Evolutionary conservation across 805 yeast genomes (phyloP), one percentile per base, ranked within the genome.

Genomic region (Candida odintsovae): DNA sequence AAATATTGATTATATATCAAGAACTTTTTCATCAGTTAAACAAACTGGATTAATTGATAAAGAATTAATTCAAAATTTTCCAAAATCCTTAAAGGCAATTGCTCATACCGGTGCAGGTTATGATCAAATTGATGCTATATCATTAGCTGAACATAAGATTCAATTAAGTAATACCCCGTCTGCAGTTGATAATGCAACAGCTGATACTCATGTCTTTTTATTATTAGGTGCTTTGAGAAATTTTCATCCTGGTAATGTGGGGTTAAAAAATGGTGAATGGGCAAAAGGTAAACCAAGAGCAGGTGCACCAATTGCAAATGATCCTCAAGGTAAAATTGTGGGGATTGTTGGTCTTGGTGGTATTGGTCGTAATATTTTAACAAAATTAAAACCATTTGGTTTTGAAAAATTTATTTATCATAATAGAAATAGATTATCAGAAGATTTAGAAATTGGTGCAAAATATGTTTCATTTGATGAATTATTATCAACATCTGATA

Each of bases 271-370:
- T 31, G 90, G 90, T 20, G 69, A 77, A 46, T 88, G 95, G 92
- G 46, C 61, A 2, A 73, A 78, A 0, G 73, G 75, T 22, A 36
- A 20, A 20, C 22, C 22, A 11, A 20, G 23, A 19, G 68, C 78
- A 31, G 85, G 83, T 3, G 76, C 82, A 1, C 75, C 80, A 8
- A 65, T 80, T 41, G 95, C 95, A 8, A 76, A 76, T 58, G 90
- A 83, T 58, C 95, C 95, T 16, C 80, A 73, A 51, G 88, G 87
- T 9, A 83, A 83, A 59, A 73, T 73, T 18, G 82, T 89, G 20
- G 96, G 96, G 42, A 81, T 89, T 45, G 70, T 85, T 44, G 96
- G 96, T 15, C 75, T 89, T 78, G 96, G 96, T 29, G 95, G 95
- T 31, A 88, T 89, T 66, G 96, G 96, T 41, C 78, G 90, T 48